A percentile compares a stretch with the other conserved stretches of the same genome.
Evolutionary conservation across 2,329 filamentous ascomycete species (phyloP).

Genomic region (Cercospora brassicicola): DNA sequence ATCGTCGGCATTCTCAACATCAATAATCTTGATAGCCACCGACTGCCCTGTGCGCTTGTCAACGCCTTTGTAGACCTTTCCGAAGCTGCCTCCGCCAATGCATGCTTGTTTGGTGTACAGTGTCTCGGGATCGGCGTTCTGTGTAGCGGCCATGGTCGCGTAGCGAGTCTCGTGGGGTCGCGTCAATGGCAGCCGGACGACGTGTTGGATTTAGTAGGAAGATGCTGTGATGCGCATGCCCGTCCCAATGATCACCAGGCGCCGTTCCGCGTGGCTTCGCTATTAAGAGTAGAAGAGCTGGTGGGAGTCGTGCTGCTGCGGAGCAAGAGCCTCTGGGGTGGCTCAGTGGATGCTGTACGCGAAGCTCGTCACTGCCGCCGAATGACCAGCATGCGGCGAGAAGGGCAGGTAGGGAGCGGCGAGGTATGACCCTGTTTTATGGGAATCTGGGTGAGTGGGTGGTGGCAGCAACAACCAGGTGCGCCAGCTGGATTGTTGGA

Average conservation of each 20-base stretch:
- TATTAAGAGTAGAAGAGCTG: background rate
- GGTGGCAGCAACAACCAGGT: background rate
- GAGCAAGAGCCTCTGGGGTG: background rate
- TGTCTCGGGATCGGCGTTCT: constrained; percentile 73
- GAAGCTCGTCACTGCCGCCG: constrained; percentile 9
- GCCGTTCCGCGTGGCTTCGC: background rate
- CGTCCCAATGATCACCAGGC: background rate
- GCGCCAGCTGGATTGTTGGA: constrained; percentile 1
- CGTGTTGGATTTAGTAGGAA: background rate
- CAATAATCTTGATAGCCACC: constrained; percentile 97
- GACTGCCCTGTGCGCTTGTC: constrained; percentile 90
- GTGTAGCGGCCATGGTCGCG: constrained; percentile 29
- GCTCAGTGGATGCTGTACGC: background rate
- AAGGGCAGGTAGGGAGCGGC: background rate
- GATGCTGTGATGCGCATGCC: background rate
- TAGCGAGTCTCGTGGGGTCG: constrained; percentile 2
- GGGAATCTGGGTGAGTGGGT: background rate
- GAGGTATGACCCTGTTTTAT: background rate
- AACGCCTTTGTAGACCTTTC: constrained; percentile 97
- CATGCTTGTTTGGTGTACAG: constrained; percentile 78
- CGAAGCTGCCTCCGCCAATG: constrained; percentile 93
- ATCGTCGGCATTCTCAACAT: constrained; percentile 98
- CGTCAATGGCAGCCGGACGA: constrained; percentile 6
- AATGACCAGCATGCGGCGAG: constrained; percentile 9
- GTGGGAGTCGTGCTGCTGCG: background rate